Percentiles rank a stretch among this genome's conserved stretches.
Conservation (phyloP, 2,329 filamentous ascomycete species). For the Mycogone perniciosa region DNA sequence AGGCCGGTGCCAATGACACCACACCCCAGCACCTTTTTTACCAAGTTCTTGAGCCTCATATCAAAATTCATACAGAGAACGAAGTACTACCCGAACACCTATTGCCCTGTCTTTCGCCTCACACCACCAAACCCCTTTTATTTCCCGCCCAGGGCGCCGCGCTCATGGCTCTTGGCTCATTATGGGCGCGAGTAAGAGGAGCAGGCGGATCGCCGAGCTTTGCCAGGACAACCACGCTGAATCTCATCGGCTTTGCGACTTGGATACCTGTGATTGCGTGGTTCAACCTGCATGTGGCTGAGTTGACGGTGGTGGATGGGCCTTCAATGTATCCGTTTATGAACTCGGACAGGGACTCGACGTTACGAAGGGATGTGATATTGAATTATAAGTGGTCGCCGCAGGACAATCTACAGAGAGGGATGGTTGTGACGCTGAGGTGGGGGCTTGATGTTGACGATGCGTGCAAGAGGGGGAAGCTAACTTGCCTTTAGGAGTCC, state of each 20-base stretch:
- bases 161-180: conserved; percentile 29
- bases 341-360: conserved; percentile 59
- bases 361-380: conserved; percentile 47
- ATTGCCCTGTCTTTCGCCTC: too few species aligned
- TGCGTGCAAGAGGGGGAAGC: background rate
- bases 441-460: conserved; percentile 28
- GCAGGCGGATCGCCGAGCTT: conserved; percentile 18
- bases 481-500: conserved; percentile 54
- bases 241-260: conserved; percentile 47
- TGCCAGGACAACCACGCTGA: conserved; percentile 33
- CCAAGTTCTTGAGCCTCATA: background rate
- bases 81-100: too few species aligned
- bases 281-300: conserved; percentile 55
- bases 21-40: conserved; percentile 4
- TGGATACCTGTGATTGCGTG: conserved; percentile 58
- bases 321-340: conserved; percentile 73
- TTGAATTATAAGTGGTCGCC: conserved; percentile 54
- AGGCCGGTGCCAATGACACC: background rate
- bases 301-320: conserved; percentile 52
- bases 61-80: too few species aligned
- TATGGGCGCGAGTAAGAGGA: conserved; percentile 30
- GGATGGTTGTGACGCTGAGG: conserved; percentile 70
- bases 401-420: conserved; percentile 53
- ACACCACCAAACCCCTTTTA: background rate
- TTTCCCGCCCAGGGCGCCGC: background rate